Evolutionary conservation across 805 yeast species (phyloP), one percentile per base, ranked within the genome.

Genomic region (Ogataea corticis): DNA sequence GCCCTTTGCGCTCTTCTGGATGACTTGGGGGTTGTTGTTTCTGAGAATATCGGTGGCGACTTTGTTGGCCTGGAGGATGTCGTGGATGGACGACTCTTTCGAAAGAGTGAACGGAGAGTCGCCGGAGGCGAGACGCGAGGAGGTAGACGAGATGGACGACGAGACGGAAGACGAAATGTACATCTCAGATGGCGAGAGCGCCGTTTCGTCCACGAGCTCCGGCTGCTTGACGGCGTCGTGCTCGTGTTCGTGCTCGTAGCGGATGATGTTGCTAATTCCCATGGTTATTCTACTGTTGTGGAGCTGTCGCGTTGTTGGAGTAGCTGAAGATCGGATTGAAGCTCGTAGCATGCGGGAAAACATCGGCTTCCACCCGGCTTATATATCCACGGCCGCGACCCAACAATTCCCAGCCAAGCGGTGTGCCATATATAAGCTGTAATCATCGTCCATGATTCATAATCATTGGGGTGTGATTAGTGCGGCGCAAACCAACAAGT

Each of bases 1-100:
- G 41, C 97, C 97, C 58, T 79, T 71, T 2, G 83, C 91, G 57
- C 88, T 87, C 49, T 68, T 55, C 32, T 78, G 79, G 60, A 86
- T 75, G 9, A 87, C 66, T 37, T 74, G 72, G 0, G 89, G 85
- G 56, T 80, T 76, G 38, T 71, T 66, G 17, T 67, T 63, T 43
- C 72, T 72, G 48, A 80, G 69, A 15, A 66, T 67, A 38, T 77
- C 79, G 21, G 73, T 76, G 47, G 65, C 74, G 18, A 60, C 57
- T 51, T 67, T 69, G 59, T 80, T 80, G 51, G 78, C 73, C 32
- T 68, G 55, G 7, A 80, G 55, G 49, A 68, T 78, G 45, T 80
- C 85, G 37, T 69, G 66, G 36, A 76, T 57, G 0, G 75, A 67
- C 7, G 83, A 77, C 4, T 71, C 69, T 57, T 72, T 76, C 23